Conservation (phyloP, 495 filamentous ascomycete genomes). For the Penicillium odoratum region DNA sequence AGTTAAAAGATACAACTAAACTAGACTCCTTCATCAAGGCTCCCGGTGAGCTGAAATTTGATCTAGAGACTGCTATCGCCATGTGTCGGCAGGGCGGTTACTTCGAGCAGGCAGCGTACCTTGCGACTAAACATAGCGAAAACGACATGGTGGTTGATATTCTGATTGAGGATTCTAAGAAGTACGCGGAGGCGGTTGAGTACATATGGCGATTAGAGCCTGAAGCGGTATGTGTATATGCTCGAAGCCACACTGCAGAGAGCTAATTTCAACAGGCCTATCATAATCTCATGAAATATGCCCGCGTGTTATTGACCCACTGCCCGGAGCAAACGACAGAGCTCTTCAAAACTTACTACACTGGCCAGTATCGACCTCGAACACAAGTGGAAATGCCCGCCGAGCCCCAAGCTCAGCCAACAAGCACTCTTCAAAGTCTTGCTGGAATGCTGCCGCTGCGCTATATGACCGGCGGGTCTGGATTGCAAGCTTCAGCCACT, state of each 20-base stretch:
- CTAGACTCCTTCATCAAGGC: constrained; percentile 96
- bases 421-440: constrained; percentile 77
- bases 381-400: constrained; percentile 58
- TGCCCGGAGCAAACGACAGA: constrained; percentile 77
- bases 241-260: background rate
- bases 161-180: constrained; percentile 89
- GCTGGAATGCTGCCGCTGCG: constrained; percentile 80
- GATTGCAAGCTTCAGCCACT: constrained; percentile 39
- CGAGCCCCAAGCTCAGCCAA: constrained; percentile 55
- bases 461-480: constrained; percentile 67
- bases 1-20: constrained; percentile 93
- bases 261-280: constrained; percentile 60
- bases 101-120: constrained; percentile 91
- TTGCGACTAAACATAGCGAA: constrained; percentile 91
- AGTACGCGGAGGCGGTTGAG: constrained; percentile 81
- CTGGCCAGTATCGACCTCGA: constrained; percentile 74
- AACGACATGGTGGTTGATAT: constrained; percentile 94
- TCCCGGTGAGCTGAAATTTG: constrained; percentile 91
- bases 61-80: constrained; percentile 92
- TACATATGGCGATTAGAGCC: constrained; percentile 89
- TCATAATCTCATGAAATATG: constrained; percentile 90
- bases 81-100: constrained; percentile 99
- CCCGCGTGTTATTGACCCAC: constrained; percentile 82
- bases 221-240: constrained; percentile 58
- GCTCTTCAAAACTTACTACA: constrained; percentile 91